A percentile compares a stretch with the other conserved stretches of the same genome.
These are phyloP conservation scores for Exutisphaerella laricina DNA, from an alignment of 2,329 filamentous ascomycete genomes.

Conservation along the genomic window DNA sequence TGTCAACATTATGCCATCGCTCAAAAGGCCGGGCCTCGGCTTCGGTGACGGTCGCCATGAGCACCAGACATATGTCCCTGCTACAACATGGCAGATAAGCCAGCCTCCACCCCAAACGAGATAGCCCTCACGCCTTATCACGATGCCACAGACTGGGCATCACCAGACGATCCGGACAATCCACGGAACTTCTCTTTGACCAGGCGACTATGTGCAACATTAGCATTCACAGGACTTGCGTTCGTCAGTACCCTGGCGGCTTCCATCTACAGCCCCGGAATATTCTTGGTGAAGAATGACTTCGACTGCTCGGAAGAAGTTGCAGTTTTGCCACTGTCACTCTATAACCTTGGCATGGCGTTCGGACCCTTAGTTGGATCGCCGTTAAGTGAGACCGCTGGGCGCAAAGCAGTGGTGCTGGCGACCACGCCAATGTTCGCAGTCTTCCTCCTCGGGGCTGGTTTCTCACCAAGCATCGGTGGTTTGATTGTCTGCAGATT, in stretches of 20 bases:
- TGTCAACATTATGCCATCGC: conserved; percentile 1
- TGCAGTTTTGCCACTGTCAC: conserved; percentile 33
- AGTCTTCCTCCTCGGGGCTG: conserved; percentile 33
- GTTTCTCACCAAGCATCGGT: conserved; percentile 23
- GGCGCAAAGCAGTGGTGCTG: conserved; percentile 35
- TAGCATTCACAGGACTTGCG: conserved; percentile 27
- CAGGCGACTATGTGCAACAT: conserved; percentile 22
- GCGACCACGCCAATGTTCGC: conserved; percentile 33
- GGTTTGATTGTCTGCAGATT: conserved; percentile 34
- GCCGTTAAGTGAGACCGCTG: conserved; percentile 36
- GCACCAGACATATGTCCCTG: too few relatives aligned
- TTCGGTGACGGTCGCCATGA: too few relatives aligned
- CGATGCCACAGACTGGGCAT: conserved; percentile 27
- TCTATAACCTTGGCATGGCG: conserved; percentile 36
- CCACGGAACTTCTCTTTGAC: conserved; percentile 29
- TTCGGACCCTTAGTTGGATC: conserved; percentile 35
- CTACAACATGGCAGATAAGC: background rate
- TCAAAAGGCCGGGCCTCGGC: background rate
- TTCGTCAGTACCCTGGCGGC: conserved; percentile 31
- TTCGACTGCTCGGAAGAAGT: conserved; percentile 28
- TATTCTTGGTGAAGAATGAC: conserved; percentile 19
- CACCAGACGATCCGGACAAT: conserved; percentile 27
- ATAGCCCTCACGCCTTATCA: conserved; percentile 3
- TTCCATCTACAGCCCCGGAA: conserved; percentile 29
- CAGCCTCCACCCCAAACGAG: background rate